These are phyloP conservation scores for Blastobotrys parvus DNA, from an alignment of 805 yeast species.

Conservation along the genomic window DNA sequence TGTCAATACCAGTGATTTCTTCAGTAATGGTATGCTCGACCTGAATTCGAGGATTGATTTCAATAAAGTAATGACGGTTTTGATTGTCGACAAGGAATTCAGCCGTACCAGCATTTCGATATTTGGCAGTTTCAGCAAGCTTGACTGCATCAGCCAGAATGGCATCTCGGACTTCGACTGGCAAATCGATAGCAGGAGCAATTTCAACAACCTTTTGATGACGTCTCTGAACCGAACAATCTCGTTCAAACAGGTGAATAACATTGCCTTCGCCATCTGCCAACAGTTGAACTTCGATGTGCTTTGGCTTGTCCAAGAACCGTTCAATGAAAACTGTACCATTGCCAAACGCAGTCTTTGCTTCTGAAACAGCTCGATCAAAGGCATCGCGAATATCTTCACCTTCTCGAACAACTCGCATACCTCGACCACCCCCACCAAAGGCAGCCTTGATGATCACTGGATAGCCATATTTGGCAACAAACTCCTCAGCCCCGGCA, in stretches of 20 bases:
- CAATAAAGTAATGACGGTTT: constrained; percentile 94
- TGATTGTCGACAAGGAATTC: constrained; percentile 90
- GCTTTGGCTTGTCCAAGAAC: constrained; percentile 91
- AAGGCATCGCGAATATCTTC: constrained; percentile 90
- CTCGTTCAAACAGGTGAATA: constrained; percentile 92
- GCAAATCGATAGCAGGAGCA: constrained; percentile 93
- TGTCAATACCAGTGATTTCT: constrained; percentile 96
- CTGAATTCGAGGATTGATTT: constrained; percentile 95
- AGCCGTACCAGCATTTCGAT: constrained; percentile 97
- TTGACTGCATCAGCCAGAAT: constrained; percentile 91
- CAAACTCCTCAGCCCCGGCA: constrained; percentile 73
- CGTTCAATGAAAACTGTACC: constrained; percentile 98
- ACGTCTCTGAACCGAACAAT: constrained; percentile 99
- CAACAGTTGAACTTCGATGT: constrained; percentile 91
- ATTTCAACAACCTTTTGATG: constrained; percentile 98
- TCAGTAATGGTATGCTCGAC: constrained; percentile 99
- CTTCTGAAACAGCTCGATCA: constrained; percentile 88
- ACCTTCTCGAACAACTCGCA: constrained; percentile 97
- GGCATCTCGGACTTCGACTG: constrained; percentile 76
- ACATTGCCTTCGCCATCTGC: constrained; percentile 94
- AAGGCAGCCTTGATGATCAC: constrained; percentile 98
- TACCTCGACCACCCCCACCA: constrained; percentile 99
- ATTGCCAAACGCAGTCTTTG: constrained; percentile 91
- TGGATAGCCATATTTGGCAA: constrained; percentile 80
- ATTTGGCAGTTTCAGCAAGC: constrained; percentile 79